phyloP scores from a whole-genome alignment of 2,329 filamentous ascomycete species.

The Botrytis paeoniae region DNA sequence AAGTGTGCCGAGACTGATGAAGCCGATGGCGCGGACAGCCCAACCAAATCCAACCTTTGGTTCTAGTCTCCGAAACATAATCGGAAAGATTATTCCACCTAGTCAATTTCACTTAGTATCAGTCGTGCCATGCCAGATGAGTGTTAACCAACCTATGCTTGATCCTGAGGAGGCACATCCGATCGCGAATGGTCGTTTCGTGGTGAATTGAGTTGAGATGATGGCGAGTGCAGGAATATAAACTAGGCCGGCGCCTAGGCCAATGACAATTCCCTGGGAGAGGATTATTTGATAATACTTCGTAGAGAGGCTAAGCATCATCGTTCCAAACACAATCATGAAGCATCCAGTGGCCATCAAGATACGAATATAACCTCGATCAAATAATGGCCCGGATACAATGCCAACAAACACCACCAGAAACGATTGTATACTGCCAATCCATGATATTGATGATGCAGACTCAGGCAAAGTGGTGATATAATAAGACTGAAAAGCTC shows the following conservation, averaged over 20 bases:
- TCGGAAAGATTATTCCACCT: conserved; percentile 53
- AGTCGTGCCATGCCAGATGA: neutral
- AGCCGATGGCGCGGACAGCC: conserved; percentile 52
- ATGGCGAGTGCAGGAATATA: conserved; percentile 32
- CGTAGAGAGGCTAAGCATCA: conserved; percentile 38
- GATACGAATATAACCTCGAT: conserved; percentile 43
- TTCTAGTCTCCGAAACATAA: conserved; percentile 38
- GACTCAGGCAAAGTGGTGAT: conserved; percentile 48
- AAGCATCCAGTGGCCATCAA: conserved; percentile 32
- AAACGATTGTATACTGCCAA: conserved; percentile 52
- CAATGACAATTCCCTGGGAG: conserved; percentile 51
- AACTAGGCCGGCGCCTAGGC: neutral
- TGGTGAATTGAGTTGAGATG: conserved; percentile 45
- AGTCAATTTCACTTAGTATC: neutral
- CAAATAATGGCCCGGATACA: conserved; percentile 58
- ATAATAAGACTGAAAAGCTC: conserved; percentile 56
- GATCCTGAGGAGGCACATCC: conserved; percentile 43
- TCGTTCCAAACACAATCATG: conserved; percentile 48
- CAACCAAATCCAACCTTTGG: conserved; percentile 49
- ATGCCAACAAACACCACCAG: conserved; percentile 51
- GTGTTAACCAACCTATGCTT: conserved; percentile 40
- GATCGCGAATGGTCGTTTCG: conserved; percentile 44
- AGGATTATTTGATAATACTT: conserved; percentile 53
- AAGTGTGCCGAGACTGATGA: conserved; percentile 43
- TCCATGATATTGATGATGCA: conserved; percentile 55